phyloP scores from a whole-genome alignment of 2,329 filamentous ascomycete genomes.

The Xylariaceae sp. region DNA sequence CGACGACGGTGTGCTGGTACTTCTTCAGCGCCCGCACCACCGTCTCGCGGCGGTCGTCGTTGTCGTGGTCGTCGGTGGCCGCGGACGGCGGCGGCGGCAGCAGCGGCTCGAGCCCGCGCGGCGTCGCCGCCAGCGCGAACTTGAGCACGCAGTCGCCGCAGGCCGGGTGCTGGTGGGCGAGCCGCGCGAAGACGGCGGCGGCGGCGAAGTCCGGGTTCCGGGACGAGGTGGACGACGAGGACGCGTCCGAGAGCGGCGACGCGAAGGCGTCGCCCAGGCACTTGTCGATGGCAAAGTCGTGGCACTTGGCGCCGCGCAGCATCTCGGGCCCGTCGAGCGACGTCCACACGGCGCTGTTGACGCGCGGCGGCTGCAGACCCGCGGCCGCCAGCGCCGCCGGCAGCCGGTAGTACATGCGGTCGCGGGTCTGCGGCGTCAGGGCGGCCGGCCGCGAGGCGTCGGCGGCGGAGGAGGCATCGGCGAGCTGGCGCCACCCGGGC shows the following conservation, averaged over 20 bases:
- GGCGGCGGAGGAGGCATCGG: conserved; percentile 14
- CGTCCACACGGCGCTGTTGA: conserved; percentile 35
- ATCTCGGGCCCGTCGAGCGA: conserved; percentile 32
- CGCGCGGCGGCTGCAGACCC: conserved; percentile 30
- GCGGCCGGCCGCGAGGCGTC: conserved; percentile 24
- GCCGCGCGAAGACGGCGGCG: conserved; percentile 29
- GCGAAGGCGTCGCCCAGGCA: conserved; percentile 35
- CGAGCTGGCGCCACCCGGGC: conserved; percentile 23
- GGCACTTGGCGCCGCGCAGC: conserved; percentile 32
- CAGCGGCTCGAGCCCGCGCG: conserved; percentile 28
- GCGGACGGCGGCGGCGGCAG: conserved; percentile 29
- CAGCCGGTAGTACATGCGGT: conserved; percentile 32
- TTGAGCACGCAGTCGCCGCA: conserved; percentile 36
- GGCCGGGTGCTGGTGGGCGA: conserved; percentile 28
- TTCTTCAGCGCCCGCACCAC: conserved; percentile 26
- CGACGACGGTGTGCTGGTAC: conserved; percentile 33
- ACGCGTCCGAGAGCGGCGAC: conserved; percentile 25
- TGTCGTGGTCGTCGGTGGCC: conserved; percentile 23
- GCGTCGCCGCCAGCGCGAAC: conserved; percentile 27
- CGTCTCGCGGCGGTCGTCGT: conserved; percentile 16
- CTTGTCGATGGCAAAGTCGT: conserved; percentile 32
- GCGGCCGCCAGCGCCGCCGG: conserved; percentile 27
- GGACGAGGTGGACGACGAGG: too few species aligned
- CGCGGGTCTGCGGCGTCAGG: conserved; percentile 21
- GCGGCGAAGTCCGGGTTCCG: conserved; percentile 32